Percentiles rank a stretch among this genome's conserved stretches.
Conservation (phyloP, 2,329 filamentous ascomycete genomes). For the Plenodomus lindquistii region DNA sequence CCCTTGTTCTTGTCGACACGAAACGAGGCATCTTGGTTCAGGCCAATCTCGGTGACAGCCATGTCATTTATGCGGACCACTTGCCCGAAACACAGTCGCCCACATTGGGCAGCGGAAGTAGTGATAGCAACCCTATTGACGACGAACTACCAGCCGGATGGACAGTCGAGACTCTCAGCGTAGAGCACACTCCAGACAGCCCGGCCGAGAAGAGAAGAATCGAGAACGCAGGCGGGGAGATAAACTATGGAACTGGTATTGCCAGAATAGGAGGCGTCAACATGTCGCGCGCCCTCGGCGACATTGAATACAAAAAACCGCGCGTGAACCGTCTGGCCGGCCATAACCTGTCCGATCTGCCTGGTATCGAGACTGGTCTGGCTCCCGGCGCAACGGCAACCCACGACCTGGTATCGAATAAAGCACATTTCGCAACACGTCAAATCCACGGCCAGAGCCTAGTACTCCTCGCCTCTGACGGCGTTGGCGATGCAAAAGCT, state of each 20-base stretch:
- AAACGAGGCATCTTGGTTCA: constrained; percentile 25
- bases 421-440: constrained; percentile 24
- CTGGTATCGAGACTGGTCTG: constrained; percentile 27
- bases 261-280: constrained; percentile 28
- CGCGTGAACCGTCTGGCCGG: constrained; percentile 29
- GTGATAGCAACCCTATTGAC: constrained; percentile 7
- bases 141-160: constrained; percentile 16
- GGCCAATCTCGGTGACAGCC: constrained; percentile 29
- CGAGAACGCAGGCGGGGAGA: constrained; percentile 26
- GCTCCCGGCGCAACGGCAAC: constrained; percentile 24
- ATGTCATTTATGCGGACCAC: constrained; percentile 22
- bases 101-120: constrained; percentile 4
- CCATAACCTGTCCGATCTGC: constrained; percentile 28
- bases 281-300: constrained; percentile 30
- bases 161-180: constrained; percentile 21
- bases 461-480: constrained; percentile 26
- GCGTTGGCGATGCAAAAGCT: constrained; percentile 22
- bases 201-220: constrained; percentile 24
- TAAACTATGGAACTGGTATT: constrained; percentile 26
- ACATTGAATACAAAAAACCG: constrained; percentile 27
- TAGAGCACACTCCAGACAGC: constrained; percentile 22
- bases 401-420: constrained; percentile 26
- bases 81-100: constrained; percentile 9
- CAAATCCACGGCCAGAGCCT: constrained; percentile 20
- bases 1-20: constrained; percentile 25